Conservation (phyloP, 345 rosid species). For the Raphanus raphanistrum region DNA sequence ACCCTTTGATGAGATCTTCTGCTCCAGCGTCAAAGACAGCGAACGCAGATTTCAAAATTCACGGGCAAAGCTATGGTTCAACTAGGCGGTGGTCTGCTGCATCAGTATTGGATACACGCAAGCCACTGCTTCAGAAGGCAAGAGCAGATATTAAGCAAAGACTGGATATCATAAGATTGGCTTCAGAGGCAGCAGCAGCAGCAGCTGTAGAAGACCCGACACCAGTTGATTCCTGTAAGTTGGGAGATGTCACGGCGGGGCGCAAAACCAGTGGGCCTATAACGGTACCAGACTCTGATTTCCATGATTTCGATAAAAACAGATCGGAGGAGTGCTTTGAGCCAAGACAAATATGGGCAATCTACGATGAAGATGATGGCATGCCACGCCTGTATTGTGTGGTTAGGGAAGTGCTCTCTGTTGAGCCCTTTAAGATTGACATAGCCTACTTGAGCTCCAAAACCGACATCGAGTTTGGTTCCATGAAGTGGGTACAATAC, state of each 20-base stretch:
- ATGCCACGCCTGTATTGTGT: constrained; percentile 97
- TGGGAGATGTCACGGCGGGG: constrained; percentile 41
- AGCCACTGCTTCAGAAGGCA: constrained; percentile 76
- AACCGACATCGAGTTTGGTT: constrained; percentile 84
- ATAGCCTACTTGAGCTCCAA: constrained; percentile 89
- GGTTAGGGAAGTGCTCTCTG: constrained; percentile 75
- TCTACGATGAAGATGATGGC: constrained; percentile 95
- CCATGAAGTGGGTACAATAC: constrained; percentile 75
- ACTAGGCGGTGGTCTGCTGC: constrained; percentile 53
- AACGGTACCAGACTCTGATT: constrained; percentile 90
- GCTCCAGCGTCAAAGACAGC: constrained; percentile 44
- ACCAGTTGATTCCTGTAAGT: constrained; percentile 38
- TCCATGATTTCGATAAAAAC: constrained; percentile 91
- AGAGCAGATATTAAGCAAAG: constrained; percentile 63
- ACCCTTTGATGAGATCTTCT: constrained; percentile 38
- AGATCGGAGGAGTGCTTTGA: constrained; percentile 89
- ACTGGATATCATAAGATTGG: constrained; percentile 59
- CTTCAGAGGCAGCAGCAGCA: constrained; percentile 44
- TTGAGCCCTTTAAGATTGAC: constrained; percentile 81
- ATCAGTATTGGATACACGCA: constrained; percentile 80
- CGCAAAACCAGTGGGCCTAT: constrained; percentile 50
- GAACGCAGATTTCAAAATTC: constrained; percentile 50
- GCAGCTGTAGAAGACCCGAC: constrained; percentile 29
- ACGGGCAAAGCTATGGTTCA: constrained; percentile 47
- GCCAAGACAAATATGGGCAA: constrained; percentile 95